These are phyloP conservation scores for Fusarium tanahbumbuense DNA, from an alignment of 2,329 filamentous ascomycete species.

Conservation along the genomic window DNA sequence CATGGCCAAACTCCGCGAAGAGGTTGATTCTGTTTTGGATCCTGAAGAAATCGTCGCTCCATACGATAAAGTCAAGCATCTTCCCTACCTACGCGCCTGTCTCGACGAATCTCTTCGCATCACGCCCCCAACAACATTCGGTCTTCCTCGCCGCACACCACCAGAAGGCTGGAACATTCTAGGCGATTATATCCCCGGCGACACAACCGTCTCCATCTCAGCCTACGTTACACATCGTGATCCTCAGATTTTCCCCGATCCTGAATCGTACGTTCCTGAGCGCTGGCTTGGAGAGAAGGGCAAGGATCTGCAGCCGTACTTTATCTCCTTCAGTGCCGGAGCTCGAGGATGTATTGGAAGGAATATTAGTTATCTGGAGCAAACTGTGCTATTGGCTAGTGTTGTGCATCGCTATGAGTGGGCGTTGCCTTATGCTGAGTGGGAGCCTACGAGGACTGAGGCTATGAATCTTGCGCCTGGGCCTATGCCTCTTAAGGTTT, in stretches of 20 bases:
- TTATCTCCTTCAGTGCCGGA: constrained; percentile 57
- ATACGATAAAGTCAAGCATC: constrained; percentile 62
- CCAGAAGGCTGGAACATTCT: constrained; percentile 48
- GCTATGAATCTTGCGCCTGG: constrained; percentile 40
- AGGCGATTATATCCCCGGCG: constrained; percentile 51
- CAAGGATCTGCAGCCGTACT: constrained; percentile 51
- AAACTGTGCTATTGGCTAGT: constrained; percentile 57
- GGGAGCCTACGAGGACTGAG: constrained; percentile 36
- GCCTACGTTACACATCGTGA: constrained; percentile 54
- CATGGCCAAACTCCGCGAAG: constrained; percentile 56
- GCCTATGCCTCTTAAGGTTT: constrained; percentile 42
- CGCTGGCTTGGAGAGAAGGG: constrained; percentile 54
- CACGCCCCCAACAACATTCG: constrained; percentile 46
- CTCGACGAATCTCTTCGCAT: constrained; percentile 61
- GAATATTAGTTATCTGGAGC: constrained; percentile 58
- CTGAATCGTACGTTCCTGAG: constrained; percentile 54
- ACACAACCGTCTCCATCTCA: constrained; percentile 55
- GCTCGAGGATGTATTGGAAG: constrained; percentile 57
- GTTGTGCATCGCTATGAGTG: constrained; percentile 58
- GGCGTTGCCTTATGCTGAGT: constrained; percentile 39
- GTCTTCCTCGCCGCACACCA: constrained; percentile 44
- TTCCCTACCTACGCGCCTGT: constrained; percentile 64
- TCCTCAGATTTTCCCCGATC: constrained; percentile 54
- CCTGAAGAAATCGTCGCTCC: constrained; percentile 57
- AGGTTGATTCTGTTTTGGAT: constrained; percentile 59